phyloP scores from a whole-genome alignment of 2,329 filamentous ascomycete genomes.

The Fusarium bulbicola region DNA sequence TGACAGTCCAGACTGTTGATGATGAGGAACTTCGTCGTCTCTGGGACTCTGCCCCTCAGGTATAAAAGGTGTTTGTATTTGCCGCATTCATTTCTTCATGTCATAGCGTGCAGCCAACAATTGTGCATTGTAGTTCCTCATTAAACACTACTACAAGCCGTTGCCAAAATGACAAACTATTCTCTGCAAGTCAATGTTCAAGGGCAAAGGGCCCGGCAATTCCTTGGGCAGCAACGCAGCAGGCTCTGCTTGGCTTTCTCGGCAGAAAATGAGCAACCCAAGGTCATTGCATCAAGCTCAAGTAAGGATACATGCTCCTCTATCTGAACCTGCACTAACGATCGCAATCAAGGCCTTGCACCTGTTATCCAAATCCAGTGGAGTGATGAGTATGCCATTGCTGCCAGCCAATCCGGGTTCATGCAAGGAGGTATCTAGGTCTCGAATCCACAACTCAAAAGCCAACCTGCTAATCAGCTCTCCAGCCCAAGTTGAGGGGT shows the following conservation, averaged over 20 bases:
- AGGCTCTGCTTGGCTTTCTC: background rate
- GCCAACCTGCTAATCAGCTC: background rate
- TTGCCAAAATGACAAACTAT: background rate
- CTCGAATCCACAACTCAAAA: too few relatives aligned
- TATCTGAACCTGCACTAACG: fast-evolving
- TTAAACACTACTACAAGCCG: fast-evolving
- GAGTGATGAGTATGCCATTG: background rate
- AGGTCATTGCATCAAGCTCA: fast-evolving
- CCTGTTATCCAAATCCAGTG: fast-evolving
- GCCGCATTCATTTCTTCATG: fast-evolving
- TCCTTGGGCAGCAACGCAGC: fast-evolving
- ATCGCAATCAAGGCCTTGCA: fast-evolving
- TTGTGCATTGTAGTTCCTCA: fast-evolving
- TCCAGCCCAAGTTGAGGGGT: background rate
- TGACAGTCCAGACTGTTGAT: background rate
- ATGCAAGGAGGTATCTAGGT: background rate
- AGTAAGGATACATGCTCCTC: fast-evolving
- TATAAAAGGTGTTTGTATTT: background rate
- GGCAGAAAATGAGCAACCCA: fast-evolving
- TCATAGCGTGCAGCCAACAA: fast-evolving
- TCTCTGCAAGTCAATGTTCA: fast-evolving
- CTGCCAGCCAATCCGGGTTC: fast-evolving
- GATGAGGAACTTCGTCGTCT: too few relatives aligned
- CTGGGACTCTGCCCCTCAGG: fast-evolving
- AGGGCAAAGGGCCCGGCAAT: fast-evolving